These are phyloP conservation scores for sunflower (Helianthus annuus) DNA, from an alignment of 129 eudicot species.

Conservation along the genomic window DNA sequence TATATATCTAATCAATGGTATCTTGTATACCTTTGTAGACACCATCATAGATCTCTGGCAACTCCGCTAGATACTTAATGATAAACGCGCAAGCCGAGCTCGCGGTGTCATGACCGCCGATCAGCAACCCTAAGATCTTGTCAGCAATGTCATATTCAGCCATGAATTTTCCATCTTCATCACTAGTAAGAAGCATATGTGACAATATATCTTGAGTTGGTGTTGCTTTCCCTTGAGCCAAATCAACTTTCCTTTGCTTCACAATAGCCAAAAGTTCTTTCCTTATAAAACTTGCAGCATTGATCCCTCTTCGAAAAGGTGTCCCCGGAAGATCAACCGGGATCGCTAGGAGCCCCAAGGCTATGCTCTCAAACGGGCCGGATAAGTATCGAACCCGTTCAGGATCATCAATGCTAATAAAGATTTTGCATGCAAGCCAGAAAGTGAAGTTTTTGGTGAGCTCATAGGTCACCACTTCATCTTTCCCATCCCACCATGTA, in stretches of 20 bases:
- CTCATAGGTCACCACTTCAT: conserved; percentile 46
- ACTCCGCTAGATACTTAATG: conserved; percentile 82
- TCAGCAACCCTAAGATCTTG: conserved; percentile 73
- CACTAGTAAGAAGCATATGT: conserved; percentile 65
- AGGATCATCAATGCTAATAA: conserved; percentile 79
- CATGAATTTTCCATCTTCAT: conserved; percentile 73
- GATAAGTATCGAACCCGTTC: conserved; percentile 46
- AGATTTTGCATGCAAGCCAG: conserved; percentile 70
- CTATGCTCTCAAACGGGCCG: conserved; percentile 58
- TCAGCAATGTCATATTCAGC: conserved; percentile 63
- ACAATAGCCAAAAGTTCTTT: conserved; percentile 50
- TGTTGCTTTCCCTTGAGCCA: conserved; percentile 63
- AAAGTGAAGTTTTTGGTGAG: conserved; percentile 70
- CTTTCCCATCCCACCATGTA: conserved; percentile 59
- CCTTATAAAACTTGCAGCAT: conserved; percentile 57
- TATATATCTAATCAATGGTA: too few relatives aligned
- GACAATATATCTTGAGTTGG: conserved; percentile 85
- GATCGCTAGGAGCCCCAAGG: conserved; percentile 61
- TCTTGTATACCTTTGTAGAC: conserved; percentile 62
- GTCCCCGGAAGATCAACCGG: conserved; percentile 86
- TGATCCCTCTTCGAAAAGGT: conserved; percentile 63
- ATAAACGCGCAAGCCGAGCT: conserved; percentile 83
- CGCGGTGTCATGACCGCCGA: conserved; percentile 90
- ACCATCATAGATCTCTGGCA: conserved; percentile 73
- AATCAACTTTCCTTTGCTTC: conserved; percentile 65